Evolutionary conservation across 2,329 filamentous ascomycete species (phyloP), one percentile per base, ranked within the genome.

Genomic region (Clarireedia monteithiana): DNA sequence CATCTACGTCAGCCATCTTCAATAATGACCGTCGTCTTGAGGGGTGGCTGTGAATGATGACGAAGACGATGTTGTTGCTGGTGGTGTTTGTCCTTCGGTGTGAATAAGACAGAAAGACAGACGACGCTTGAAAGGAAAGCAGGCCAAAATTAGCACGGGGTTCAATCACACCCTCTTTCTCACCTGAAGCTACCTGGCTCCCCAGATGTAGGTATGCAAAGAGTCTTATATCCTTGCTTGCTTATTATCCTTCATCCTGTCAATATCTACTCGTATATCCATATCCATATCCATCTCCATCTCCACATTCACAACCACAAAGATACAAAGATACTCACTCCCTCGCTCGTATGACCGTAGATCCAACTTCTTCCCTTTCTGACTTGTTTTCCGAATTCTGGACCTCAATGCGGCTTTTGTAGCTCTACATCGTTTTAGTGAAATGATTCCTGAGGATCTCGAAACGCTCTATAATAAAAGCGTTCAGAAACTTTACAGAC

Each of bases 21-120:
- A 44, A 30, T 4, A 20, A 20, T 20, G 20, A 10, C 7, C n/a
- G n/a, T 15, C 27, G 30, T 17, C 49, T 23, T 15, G 0, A 23
- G 27, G 50, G n/a, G 20, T 20, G 40, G 50, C 40, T 52, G 50
- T 52, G 50, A 46, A 52, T 36, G 34, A 45, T 34, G 23, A n/a
- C 17, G 24, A 17, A 44, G 38, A 27, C 17, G 5, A 40, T 42
- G 12, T 50, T 39, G 20, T 20, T 20, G 47, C 5, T n/a, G 20
- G 6, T 30, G 27, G 7, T 30, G 27, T 9, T 30, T 30, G 27
- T 7, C 6, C 27, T 30, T 10, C 2, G 27, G 27, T 30, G 27
- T 30, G 27, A 30, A 30, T 30, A 45, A 45, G 42, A 45, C 20
- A 15, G 17, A 15, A 17, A 40, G 38, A 17, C 38, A 40, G 38